phyloP scores from a whole-genome alignment of 2,329 filamentous ascomycete genomes.

The Fusarium poae region DNA sequence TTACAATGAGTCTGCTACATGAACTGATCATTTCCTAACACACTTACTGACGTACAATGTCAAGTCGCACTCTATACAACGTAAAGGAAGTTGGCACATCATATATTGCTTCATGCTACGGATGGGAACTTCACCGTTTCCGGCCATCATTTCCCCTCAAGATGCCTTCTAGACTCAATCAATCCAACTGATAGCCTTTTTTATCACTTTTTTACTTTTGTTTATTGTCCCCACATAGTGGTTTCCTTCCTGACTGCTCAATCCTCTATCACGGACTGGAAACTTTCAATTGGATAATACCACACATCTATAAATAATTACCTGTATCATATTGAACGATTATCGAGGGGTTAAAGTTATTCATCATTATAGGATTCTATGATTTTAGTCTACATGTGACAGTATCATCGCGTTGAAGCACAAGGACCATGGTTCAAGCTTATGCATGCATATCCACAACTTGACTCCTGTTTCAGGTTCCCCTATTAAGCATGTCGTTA shows the following conservation, averaged over 20 bases:
- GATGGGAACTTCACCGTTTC: not conserved
- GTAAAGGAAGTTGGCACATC: not conserved
- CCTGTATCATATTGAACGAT: not conserved
- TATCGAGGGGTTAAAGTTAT: not conserved
- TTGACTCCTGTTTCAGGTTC: constrained; percentile 5
- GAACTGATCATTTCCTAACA: too few species aligned
- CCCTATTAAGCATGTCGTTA: not conserved
- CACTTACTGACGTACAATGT: too few species aligned
- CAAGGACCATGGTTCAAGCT: not conserved
- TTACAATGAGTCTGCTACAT: fast-evolving
- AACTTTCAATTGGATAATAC: not conserved
- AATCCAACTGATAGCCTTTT: too few species aligned
- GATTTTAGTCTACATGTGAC: not conserved
- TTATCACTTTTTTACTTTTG: not conserved
- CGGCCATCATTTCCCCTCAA: not conserved
- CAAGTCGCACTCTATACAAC: not conserved
- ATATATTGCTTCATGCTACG: not conserved
- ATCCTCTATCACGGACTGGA: not conserved
- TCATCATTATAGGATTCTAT: not conserved
- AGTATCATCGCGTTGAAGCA: not conserved
- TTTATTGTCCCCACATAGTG: not conserved
- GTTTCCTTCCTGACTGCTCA: not conserved
- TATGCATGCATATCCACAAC: not conserved
- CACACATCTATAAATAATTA: not conserved
- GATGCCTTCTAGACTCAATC: fast-evolving